Evolutionary conservation across 208 protist genomes (phyloP).

Genomic region (Wallacemonas rigidus): DNA sequence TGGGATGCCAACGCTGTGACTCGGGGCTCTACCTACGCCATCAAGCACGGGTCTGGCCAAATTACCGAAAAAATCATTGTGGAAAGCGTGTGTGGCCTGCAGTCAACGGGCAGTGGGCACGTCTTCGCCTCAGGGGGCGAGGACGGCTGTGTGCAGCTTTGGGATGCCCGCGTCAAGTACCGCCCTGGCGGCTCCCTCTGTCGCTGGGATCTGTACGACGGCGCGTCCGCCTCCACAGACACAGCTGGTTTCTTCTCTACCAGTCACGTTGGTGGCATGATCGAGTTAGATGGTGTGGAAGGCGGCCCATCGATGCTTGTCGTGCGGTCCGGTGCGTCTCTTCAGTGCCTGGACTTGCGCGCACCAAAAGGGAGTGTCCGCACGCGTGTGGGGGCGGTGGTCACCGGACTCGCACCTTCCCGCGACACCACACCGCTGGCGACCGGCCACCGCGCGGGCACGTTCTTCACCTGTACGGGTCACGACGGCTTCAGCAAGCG

Average conservation of each 20-base stretch:
- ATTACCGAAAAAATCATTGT: conserved; percentile 72
- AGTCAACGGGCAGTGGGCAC: conserved; percentile 23
- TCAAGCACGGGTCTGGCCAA: conserved; percentile 79
- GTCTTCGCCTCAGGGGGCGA: conserved; percentile 70
- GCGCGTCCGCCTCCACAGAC: not conserved
- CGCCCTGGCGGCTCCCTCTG: conserved; percentile 55
- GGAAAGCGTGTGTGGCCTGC: conserved; percentile 55
- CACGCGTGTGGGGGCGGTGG: conserved; percentile 11
- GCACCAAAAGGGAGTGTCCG: conserved; percentile 2
- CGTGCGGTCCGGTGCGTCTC: conserved; percentile 36
- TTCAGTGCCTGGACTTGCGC: conserved; percentile 65
- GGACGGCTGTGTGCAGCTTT: conserved; percentile 75
- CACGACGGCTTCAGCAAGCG: conserved; percentile 45
- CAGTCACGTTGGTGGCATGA: conserved; percentile 69
- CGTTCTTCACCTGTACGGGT: conserved; percentile 58
- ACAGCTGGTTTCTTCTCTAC: conserved; percentile 28
- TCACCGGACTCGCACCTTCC: conserved; percentile 34
- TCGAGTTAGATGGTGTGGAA: conserved; percentile 35
- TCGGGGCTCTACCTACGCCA: conserved; percentile 50
- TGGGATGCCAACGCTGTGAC: conserved; percentile 56
- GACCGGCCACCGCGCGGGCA: conserved; percentile 14
- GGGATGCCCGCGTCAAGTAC: conserved; percentile 73
- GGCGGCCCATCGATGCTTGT: conserved; percentile 36
- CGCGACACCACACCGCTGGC: conserved; percentile 52
- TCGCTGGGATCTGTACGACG: conserved; percentile 46